Conservation (phyloP, 2,329 filamentous ascomycete genomes). For the Cladosporium phlei region DNA sequence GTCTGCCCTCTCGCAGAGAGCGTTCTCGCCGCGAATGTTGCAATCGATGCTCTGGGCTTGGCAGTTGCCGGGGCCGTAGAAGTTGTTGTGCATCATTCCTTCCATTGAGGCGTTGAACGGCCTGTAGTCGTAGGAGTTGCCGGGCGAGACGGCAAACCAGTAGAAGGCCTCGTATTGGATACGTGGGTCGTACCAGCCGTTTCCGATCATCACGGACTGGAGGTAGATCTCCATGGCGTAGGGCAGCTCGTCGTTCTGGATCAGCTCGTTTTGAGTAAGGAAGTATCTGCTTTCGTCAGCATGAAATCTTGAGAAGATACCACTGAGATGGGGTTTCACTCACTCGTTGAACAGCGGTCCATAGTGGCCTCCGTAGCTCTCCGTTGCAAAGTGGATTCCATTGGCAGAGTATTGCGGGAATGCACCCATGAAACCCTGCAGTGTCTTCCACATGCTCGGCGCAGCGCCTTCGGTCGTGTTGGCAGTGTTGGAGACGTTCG, state of each 20-base stretch:
- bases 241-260: constrained; percentile 20
- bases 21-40: constrained; percentile 47
- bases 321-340: background rate
- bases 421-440: constrained; percentile 60
- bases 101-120: constrained; percentile 49
- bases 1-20: constrained; percentile 52
- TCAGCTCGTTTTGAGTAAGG: constrained; percentile 28
- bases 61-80: constrained; percentile 59
- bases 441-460: constrained; percentile 56
- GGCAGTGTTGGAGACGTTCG: constrained; percentile 47
- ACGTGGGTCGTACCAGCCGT: constrained; percentile 56
- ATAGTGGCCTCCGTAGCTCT: constrained; percentile 19
- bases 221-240: constrained; percentile 32
- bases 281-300: constrained; percentile 21
- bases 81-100: constrained; percentile 52
- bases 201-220: constrained; percentile 39
- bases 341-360: constrained; percentile 15
- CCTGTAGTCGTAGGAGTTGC: constrained; percentile 54
- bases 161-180: constrained; percentile 55
- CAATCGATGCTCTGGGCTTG: constrained; percentile 54
- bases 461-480: constrained; percentile 52
- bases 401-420: constrained; percentile 42
- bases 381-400: constrained; percentile 33
- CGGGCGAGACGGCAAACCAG: constrained; percentile 53
- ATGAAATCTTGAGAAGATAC: background rate